Base-by-base conservation (phyloP, 2,329 filamentous ascomycete genomes). In the Thyridium curvatum region DNA sequence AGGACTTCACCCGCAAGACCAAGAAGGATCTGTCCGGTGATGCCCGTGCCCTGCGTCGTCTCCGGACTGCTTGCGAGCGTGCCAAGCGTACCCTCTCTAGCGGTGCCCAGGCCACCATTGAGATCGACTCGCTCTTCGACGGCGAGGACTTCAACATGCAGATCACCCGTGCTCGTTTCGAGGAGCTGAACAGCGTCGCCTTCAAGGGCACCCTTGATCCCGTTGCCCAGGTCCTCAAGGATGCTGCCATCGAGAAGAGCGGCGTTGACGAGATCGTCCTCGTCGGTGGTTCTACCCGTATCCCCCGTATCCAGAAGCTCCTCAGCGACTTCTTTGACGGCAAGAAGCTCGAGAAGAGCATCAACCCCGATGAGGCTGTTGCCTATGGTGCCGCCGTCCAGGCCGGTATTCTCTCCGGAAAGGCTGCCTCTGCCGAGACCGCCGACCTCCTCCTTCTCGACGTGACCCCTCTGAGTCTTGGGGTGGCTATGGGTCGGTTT, bases 331-430 rank as follows among this genome's bases (percentile, higher is more conserved):
- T 90, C 81, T 98, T 98, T 75, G 86, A 94, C 66, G 90, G 90
- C 71, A 98, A 98, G 88, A 96, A 98, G 85, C 87, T 96, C 53
- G 91, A 97, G 82, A 97, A 96, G 79, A 93, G 86, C 77, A 97
- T 97, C 77, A 98, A 98, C 82, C 93, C 93, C 58, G 93, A 98
- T 64, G 93, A 98, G 79, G 93, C 93, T 55, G 93, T 98, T 60
- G 93, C 93, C 56, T 96, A 96, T 72, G 93, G 93, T 82, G 93
- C 93, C 51, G 93, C 93, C 56, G 91, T 98, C 47, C 93, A 98
- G 76, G 93, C 93, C 53, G 93, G 90, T 82, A 96, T 98, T 65
- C 84, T 98, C 51, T 96, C 91, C 43, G 93, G 93, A 65, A 95
- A 96, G 83, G 93, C 93, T 55, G 93, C 87, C 51, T 94, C 89